Percentiles rank a stretch among this genome's conserved stretches.
Conservation (phyloP, 495 filamentous ascomycete genomes). For the Penicillium daleae region DNA sequence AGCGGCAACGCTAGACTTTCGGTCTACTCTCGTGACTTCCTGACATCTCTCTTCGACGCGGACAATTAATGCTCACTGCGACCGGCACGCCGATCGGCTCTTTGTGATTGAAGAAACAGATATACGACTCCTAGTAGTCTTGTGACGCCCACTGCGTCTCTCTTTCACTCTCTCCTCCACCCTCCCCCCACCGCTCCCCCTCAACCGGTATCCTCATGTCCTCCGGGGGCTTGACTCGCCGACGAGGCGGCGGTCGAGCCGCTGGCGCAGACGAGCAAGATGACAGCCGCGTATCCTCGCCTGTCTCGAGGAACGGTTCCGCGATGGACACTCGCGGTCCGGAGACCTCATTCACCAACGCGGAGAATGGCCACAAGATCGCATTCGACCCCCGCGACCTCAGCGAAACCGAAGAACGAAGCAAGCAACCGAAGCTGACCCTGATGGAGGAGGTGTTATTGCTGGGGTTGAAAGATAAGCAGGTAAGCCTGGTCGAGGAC, state of each 20-base stretch:
- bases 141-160: constrained; percentile 12
- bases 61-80: constrained; percentile 31
- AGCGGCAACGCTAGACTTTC: constrained; percentile 34
- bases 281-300: constrained; percentile 71
- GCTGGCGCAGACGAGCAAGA: constrained; percentile 59
- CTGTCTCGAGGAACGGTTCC: constrained; percentile 60
- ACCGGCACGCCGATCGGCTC: constrained; percentile 37
- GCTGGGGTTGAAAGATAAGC: constrained; percentile 96
- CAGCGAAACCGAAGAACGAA: constrained; percentile 93
- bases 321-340: constrained; percentile 67
- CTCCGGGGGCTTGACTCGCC: constrained; percentile 74
- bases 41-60: constrained; percentile 24
- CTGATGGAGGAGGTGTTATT: constrained; percentile 98
- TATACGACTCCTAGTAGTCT: neutral
- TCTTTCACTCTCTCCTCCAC: constrained; percentile 16
- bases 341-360: constrained; percentile 89
- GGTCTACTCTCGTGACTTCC: constrained; percentile 34
- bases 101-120: constrained; percentile 9
- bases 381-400: constrained; percentile 97
- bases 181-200: constrained; percentile 25
- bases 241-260: constrained; percentile 70
- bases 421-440: constrained; percentile 96
- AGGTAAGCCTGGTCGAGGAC: constrained; percentile 58
- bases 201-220: constrained; percentile 54
- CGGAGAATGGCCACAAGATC: constrained; percentile 98